A percentile compares a stretch with the other conserved stretches of the same genome.
phyloP scores from a whole-genome alignment of 495 filamentous ascomycete genomes.

The Penicillium egyptiacum region DNA sequence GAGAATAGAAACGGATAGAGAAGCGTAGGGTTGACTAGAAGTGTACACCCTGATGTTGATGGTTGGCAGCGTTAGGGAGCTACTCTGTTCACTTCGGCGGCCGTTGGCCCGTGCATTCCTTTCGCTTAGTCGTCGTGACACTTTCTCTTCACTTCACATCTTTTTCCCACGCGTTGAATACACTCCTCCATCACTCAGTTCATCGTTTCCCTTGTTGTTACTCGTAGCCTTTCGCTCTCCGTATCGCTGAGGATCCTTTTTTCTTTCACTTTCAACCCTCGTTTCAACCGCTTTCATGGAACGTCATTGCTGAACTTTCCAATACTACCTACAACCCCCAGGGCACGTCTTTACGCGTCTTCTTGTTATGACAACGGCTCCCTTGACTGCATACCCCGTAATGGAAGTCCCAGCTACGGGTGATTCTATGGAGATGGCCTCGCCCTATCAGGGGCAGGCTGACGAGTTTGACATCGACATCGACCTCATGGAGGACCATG shows the following conservation, averaged over 20 bases:
- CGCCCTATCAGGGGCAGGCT: constrained; percentile 47
- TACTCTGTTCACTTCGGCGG: constrained; percentile 50
- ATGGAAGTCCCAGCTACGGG: constrained; percentile 47
- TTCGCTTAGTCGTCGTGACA: constrained; percentile 41
- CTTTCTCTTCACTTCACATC: constrained; percentile 17
- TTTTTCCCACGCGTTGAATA: constrained; percentile 14
- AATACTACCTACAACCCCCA: constrained; percentile 17
- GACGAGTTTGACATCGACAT: constrained; percentile 78
- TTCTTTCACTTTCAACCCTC: neutral
- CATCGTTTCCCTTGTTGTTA: neutral
- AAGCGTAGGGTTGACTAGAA: constrained; percentile 8
- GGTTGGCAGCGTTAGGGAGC: constrained; percentile 34
- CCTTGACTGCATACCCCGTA: constrained; percentile 33
- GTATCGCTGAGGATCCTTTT: constrained; percentile 1
- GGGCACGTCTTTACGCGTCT: constrained; percentile 19
- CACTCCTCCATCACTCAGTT: constrained; percentile 1
- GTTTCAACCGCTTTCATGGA: constrained; percentile 4
- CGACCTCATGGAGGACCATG: constrained; percentile 59
- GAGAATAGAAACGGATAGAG: constrained; percentile 10
- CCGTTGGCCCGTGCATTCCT: constrained; percentile 42
- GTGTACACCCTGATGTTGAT: constrained; percentile 29
- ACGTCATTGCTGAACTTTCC: constrained; percentile 24
- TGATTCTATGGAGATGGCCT: constrained; percentile 57
- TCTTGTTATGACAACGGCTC: constrained; percentile 42
- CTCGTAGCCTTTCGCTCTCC: neutral